Conservation (phyloP, 495 filamentous ascomycete genomes). For the Neurospora pannonica region DNA sequence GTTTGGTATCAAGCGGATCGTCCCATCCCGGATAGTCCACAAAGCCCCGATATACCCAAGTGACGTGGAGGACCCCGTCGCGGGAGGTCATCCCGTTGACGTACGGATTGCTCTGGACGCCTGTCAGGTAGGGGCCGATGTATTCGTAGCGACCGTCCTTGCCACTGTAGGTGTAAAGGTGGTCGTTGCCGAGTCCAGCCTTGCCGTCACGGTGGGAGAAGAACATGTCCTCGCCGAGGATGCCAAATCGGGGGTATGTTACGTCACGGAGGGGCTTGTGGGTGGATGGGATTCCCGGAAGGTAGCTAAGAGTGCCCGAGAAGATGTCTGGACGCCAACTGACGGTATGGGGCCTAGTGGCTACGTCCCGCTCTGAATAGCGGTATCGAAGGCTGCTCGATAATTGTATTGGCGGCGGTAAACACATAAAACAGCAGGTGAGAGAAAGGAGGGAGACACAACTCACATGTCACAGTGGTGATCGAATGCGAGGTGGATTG, state of each 20-base stretch:
- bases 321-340: constrained; percentile 32
- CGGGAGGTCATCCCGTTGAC: constrained; percentile 34
- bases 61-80: constrained; percentile 25
- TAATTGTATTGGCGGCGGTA: constrained; percentile 4
- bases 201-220: constrained; percentile 39
- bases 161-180: constrained; percentile 30
- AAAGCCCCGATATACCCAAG: constrained; percentile 40
- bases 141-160: constrained; percentile 15
- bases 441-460: neutral
- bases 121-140: constrained; percentile 33
- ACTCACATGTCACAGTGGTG: constrained; percentile 34
- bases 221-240: constrained; percentile 22
- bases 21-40: constrained; percentile 35
- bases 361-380: constrained; percentile 25
- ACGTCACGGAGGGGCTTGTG: constrained; percentile 29
- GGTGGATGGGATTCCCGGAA: constrained; percentile 28
- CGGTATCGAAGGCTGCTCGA: constrained; percentile 30
- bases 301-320: constrained; percentile 23
- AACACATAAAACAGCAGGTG: neutral
- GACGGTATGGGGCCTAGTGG: constrained; percentile 23
- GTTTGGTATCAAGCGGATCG: constrained; percentile 29
- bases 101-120: constrained; percentile 37
- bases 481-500: constrained; percentile 39
- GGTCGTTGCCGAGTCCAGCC: constrained; percentile 39
- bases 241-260: constrained; percentile 41